A percentile compares a stretch with the other conserved stretches of the same genome.
phyloP scores from a whole-genome alignment of 73 alveolate species.

The Tetrahymena elliotti region DNA sequence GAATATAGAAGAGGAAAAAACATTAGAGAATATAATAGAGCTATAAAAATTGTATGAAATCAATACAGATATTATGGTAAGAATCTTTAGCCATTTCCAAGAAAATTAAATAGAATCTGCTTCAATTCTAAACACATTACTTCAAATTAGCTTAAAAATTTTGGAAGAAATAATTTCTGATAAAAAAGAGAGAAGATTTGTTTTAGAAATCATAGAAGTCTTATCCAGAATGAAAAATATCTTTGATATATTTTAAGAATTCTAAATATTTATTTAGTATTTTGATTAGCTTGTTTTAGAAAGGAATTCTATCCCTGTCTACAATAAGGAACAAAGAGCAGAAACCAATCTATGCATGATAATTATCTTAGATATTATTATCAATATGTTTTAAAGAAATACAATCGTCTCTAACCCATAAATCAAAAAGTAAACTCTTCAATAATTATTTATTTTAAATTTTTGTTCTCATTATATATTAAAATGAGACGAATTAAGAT shows the following conservation, averaged over 20 bases:
- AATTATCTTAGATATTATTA: background rate
- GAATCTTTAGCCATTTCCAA: background rate
- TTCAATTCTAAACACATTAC: background rate
- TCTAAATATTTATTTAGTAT: background rate
- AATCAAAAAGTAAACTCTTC: background rate
- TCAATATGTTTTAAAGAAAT: background rate
- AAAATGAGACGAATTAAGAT: too few species aligned
- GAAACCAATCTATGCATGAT: background rate
- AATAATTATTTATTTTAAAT: too few species aligned
- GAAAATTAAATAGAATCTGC: background rate
- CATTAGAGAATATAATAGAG: background rate
- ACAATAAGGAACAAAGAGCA: background rate
- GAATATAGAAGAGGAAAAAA: background rate
- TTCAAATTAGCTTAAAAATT: background rate
- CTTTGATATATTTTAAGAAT: background rate
- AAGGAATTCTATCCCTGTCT: background rate
- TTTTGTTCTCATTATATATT: too few species aligned
- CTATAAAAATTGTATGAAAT: background rate
- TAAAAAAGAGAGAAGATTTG: background rate
- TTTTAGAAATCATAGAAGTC: background rate
- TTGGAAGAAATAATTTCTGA: background rate
- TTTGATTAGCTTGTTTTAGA: background rate
- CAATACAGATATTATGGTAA: background rate
- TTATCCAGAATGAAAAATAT: background rate
- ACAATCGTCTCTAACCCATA: background rate